phyloP scores from a whole-genome alignment of 768 basidiomycete genomes.

The Cystofilobasidium bisporidii region DNA sequence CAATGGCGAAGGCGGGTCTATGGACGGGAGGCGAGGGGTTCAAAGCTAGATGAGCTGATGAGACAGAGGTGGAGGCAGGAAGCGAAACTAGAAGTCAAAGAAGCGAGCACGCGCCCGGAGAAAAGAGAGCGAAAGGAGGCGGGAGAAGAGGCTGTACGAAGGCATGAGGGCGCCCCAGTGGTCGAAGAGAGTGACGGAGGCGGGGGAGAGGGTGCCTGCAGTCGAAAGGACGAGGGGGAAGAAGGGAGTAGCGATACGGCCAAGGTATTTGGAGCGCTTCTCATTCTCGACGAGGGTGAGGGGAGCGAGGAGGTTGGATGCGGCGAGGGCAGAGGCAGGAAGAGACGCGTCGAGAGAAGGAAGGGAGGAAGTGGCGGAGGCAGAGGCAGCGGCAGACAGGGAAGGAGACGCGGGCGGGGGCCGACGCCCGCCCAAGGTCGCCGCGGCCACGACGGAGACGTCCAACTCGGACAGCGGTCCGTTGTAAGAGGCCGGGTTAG shows the following conservation, averaged over 20 bases:
- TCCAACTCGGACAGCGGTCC: not conserved
- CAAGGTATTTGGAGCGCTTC: conserved; percentile 8
- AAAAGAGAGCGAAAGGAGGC: not conserved
- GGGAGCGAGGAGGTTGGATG: not conserved
- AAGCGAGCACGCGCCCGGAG: conserved; percentile 9
- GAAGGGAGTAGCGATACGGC: not conserved
- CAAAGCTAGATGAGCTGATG: too few species aligned
- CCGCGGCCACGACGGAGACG: conserved; percentile 3
- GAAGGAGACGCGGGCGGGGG: not conserved
- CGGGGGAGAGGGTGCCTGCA: conserved; percentile 3
- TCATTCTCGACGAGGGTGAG: not conserved
- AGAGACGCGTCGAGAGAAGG: too few species aligned
- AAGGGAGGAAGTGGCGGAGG: not conserved
- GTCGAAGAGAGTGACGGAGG: not conserved
- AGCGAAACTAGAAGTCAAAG: conserved; percentile 1
- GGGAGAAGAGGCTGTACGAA: conserved; percentile 3
- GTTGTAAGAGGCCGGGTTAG: not conserved
- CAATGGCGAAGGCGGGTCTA: not conserved
- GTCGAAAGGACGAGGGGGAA: conserved; percentile 7
- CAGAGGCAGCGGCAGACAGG: not conserved
- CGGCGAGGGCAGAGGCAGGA: too few species aligned
- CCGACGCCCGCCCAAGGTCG: not conserved
- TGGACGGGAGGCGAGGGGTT: not conserved
- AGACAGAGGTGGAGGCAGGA: not conserved
- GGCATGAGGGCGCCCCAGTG: conserved; percentile 8